phyloP scores from a whole-genome alignment of 805 yeast species.

The Ogataea paradorogensis region DNA sequence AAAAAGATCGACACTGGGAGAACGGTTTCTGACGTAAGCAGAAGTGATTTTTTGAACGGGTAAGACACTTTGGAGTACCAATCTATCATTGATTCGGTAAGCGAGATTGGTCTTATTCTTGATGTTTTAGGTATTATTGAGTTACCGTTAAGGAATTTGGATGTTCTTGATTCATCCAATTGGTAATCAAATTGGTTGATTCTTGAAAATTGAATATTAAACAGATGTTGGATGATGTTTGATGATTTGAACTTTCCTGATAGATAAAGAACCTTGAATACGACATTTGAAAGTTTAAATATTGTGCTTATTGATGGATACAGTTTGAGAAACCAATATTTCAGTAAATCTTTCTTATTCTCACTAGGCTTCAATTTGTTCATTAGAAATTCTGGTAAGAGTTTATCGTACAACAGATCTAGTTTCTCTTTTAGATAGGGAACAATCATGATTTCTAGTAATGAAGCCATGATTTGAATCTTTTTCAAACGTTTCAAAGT shows the following conservation, averaged over 20 bases:
- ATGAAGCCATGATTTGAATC: conserved; percentile 51
- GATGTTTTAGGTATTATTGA: conserved; percentile 18
- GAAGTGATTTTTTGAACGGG: conserved; percentile 27
- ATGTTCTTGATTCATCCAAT: conserved; percentile 31
- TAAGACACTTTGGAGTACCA: conserved; percentile 9
- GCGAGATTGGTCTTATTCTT: conserved; percentile 41
- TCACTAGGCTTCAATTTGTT: conserved; percentile 39
- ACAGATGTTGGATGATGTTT: conserved; percentile 54
- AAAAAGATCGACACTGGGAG: conserved; percentile 82
- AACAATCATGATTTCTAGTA: conserved; percentile 59
- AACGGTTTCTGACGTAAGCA: conserved; percentile 38
- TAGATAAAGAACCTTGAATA: conserved; percentile 60
- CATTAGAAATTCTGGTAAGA: conserved; percentile 58
- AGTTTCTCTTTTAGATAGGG: conserved; percentile 72
- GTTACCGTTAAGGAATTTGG: conserved; percentile 10
- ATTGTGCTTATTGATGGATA: conserved; percentile 60
- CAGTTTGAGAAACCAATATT: conserved; percentile 46
- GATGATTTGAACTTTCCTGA: conserved; percentile 67
- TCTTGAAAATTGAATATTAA: conserved; percentile 65
- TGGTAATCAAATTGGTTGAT: conserved; percentile 50
- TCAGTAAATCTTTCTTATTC: conserved; percentile 22
- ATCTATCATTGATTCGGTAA: conserved; percentile 34
- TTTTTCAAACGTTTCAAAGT: conserved; percentile 49
- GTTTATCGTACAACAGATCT: conserved; percentile 57
- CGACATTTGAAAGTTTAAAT: conserved; percentile 47